phyloP scores from a whole-genome alignment of 257 asterid species.

The Solanum dulcamara region DNA sequence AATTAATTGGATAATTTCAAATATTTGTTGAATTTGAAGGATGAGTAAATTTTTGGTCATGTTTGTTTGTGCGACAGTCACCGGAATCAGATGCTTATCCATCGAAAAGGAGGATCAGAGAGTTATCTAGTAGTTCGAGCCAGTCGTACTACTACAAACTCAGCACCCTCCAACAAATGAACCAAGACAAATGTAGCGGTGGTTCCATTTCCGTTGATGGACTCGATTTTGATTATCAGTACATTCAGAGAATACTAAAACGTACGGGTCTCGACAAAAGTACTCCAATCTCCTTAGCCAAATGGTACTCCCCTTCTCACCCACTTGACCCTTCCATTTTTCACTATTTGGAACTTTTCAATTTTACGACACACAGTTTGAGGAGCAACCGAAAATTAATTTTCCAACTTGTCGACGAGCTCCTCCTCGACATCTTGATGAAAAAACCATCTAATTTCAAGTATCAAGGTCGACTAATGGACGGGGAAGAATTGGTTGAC shows the following conservation, averaged over 20 bases:
- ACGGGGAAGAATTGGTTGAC: slow-evolving; percentile 15
- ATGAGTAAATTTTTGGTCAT: background rate
- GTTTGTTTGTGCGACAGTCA: slow-evolving; percentile 18
- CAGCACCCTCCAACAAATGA: slow-evolving; percentile 20
- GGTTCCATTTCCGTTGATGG: slow-evolving; percentile 8
- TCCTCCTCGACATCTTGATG: slow-evolving; percentile 30
- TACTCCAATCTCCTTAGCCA: slow-evolving; percentile 30
- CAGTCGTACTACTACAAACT: slow-evolving; percentile 34
- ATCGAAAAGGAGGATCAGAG: slow-evolving; percentile 44
- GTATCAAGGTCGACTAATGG: background rate
- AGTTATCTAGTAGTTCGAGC: slow-evolving; percentile 54
- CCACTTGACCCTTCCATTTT: slow-evolving; percentile 80
- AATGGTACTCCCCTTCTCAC: slow-evolving; percentile 46
- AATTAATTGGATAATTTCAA: background rate
- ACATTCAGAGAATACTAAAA: slow-evolving; percentile 50
- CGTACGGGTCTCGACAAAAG: slow-evolving; percentile 37
- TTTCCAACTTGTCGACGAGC: slow-evolving; percentile 64
- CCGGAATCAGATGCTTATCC: slow-evolving; percentile 47
- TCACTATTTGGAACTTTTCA: slow-evolving; percentile 61
- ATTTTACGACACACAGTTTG: background rate
- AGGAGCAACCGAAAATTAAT: slow-evolving; percentile 56
- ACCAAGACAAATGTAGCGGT: slow-evolving; percentile 16
- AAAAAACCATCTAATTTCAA: slow-evolving; percentile 10
- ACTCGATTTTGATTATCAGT: slow-evolving; percentile 18
- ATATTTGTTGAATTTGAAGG: background rate